A percentile compares a stretch with the other conserved stretches of the same genome.
Evolutionary conservation across 129 eudicot species (phyloP).

Genomic region (Calendula officinalis): DNA sequence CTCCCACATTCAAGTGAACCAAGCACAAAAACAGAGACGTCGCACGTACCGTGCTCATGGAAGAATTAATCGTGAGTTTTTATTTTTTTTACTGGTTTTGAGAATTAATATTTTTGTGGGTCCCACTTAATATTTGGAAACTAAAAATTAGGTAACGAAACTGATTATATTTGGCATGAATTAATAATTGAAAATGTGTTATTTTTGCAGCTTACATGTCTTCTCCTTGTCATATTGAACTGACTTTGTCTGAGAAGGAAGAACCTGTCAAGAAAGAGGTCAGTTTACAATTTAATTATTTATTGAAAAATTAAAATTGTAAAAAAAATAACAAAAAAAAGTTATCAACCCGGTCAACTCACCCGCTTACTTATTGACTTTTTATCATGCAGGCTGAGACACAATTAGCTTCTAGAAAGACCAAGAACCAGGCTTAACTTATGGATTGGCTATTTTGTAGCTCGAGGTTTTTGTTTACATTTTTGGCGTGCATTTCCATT

Average conservation of each 20-base stretch:
- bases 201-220: conserved; percentile 54
- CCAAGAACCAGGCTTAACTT: background rate
- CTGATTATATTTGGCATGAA: background rate
- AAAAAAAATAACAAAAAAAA: background rate
- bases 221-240: conserved; percentile 55
- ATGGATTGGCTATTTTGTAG: background rate
- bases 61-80: conserved; percentile 58
- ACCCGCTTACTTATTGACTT: background rate
- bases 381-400: conserved; percentile 12
- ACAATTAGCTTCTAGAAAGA: conserved; percentile 23
- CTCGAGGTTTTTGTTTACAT: background rate
- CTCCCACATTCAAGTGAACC: conserved; percentile 64
- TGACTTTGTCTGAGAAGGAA: conserved; percentile 54
- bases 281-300: background rate
- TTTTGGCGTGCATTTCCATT: background rate
- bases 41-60: conserved; percentile 66
- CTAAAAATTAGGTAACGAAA: background rate
- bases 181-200: background rate
- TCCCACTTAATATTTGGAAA: background rate
- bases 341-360: background rate
- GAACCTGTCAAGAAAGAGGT: conserved; percentile 63
- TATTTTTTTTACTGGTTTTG: conserved; percentile 12
- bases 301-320: too few species aligned
- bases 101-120: background rate
- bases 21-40: conserved; percentile 62